Conservation (phyloP, 1,139 yeast species). For the Sugiyamaella neomexicana region DNA sequence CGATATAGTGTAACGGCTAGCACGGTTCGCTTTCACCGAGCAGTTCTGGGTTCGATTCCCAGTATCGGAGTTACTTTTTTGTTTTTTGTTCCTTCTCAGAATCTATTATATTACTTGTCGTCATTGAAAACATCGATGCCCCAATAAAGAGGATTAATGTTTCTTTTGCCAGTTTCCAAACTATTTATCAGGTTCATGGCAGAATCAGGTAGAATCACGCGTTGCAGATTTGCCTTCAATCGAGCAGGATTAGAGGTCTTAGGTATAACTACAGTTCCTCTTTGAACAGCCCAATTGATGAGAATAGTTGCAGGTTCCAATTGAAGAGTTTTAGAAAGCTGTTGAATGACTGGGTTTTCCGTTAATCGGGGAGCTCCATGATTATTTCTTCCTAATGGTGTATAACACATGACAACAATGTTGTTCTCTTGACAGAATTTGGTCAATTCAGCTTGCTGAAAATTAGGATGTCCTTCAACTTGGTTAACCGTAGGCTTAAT, state of each 20-base stretch:
- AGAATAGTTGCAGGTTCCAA: slow-evolving; percentile 63
- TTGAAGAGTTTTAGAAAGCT: slow-evolving; percentile 53
- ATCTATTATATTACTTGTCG: slow-evolving; percentile 22
- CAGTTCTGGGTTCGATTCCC: slow-evolving; percentile 84
- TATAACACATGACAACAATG: slow-evolving; percentile 77
- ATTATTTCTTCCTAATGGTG: slow-evolving; percentile 59
- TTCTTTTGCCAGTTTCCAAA: slow-evolving; percentile 40
- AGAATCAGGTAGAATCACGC: slow-evolving; percentile 31
- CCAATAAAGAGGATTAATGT: slow-evolving; percentile 28
- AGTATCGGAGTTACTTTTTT: slow-evolving; percentile 56
- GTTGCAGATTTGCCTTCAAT: slow-evolving; percentile 52
- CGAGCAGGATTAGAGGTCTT: slow-evolving; percentile 63
- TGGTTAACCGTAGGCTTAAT: slow-evolving; percentile 80
- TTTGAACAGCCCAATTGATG: slow-evolving; percentile 69
- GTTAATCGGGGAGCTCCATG: slow-evolving; percentile 54
- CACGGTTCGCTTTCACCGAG: slow-evolving; percentile 84
- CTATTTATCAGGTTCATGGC: slow-evolving; percentile 49
- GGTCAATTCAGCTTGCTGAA: slow-evolving; percentile 70
- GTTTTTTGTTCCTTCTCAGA: slow-evolving; percentile 1
- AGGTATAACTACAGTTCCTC: slow-evolving; percentile 69
- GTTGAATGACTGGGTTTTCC: slow-evolving; percentile 48
- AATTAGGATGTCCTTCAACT: slow-evolving; percentile 91
- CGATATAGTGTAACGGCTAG: slow-evolving; percentile 82
- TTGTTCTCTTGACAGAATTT: slow-evolving; percentile 60
- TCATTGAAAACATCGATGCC: slow-evolving; percentile 26